phyloP scores from a whole-genome alignment of 1,284 basidiomycete species.

The Tremellales sp. region DNA sequence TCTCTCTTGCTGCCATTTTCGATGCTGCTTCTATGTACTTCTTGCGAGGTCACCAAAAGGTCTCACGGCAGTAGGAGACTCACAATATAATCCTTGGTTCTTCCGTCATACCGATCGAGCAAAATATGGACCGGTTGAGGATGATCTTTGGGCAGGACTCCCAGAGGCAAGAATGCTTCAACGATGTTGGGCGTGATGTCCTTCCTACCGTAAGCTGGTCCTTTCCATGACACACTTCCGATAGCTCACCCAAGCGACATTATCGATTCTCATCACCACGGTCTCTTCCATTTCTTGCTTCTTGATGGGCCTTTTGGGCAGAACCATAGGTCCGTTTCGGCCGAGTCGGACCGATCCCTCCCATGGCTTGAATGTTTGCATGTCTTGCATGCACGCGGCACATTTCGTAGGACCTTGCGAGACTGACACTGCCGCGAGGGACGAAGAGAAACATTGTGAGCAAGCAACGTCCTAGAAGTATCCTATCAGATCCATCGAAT shows the following conservation, averaged over 20 bases:
- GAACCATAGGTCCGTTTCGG: neutral
- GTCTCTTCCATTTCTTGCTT: conserved; percentile 4
- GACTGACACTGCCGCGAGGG: conserved; percentile 34
- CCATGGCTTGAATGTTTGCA: conserved; percentile 19
- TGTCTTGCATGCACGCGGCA: conserved; percentile 25
- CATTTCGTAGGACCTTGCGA: conserved; percentile 28
- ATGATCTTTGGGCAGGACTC: conserved; percentile 27
- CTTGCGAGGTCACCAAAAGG: neutral
- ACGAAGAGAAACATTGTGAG: conserved; percentile 36
- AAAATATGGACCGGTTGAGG: conserved; percentile 46
- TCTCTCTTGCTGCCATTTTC: conserved; percentile 29
- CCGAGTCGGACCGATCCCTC: neutral
- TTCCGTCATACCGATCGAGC: conserved; percentile 42
- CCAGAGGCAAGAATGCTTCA: conserved; percentile 36
- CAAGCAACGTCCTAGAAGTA: conserved; percentile 29
- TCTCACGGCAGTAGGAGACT: conserved; percentile 6
- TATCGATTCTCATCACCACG: conserved; percentile 45
- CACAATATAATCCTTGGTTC: conserved; percentile 48
- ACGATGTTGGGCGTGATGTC: conserved; percentile 46
- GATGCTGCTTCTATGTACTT: conserved; percentile 47
- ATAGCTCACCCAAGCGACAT: conserved; percentile 43
- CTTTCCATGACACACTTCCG: too few relatives aligned
- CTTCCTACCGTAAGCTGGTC: conserved; percentile 14
- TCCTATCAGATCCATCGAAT: neutral
- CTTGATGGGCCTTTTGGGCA: neutral